These are phyloP conservation scores for Calycina herbarum DNA, from an alignment of 2,329 filamentous ascomycete species.

Conservation along the genomic window DNA sequence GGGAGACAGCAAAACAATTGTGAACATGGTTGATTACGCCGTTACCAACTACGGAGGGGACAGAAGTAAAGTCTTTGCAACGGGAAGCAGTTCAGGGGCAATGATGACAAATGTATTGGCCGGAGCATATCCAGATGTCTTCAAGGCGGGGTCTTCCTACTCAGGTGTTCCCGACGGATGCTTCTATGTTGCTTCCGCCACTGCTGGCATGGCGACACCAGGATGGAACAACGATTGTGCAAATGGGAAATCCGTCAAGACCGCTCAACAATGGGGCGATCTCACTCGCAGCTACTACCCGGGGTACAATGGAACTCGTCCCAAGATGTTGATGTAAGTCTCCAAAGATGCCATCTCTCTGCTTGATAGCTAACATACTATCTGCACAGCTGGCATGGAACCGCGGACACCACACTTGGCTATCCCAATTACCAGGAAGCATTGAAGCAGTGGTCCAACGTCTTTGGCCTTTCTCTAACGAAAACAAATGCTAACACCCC, in stretches of 20 bases:
- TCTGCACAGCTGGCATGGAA: constrained; percentile 34
- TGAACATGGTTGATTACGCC: constrained; percentile 59
- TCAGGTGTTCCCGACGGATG: constrained; percentile 46
- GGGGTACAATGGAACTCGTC: constrained; percentile 12
- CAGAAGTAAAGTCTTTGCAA: constrained; percentile 52
- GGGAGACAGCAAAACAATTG: constrained; percentile 56
- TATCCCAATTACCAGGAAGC: constrained; percentile 45
- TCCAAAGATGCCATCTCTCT: neutral
- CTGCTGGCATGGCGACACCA: constrained; percentile 37
- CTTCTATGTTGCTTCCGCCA: constrained; percentile 39
- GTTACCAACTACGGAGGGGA: constrained; percentile 54
- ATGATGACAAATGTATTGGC: constrained; percentile 50
- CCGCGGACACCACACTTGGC: constrained; percentile 41
- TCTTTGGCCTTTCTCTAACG: constrained; percentile 39
- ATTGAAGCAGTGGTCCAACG: constrained; percentile 49
- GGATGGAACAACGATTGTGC: constrained; percentile 55
- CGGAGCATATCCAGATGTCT: constrained; percentile 44
- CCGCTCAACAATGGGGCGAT: constrained; percentile 18
- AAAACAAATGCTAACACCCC: constrained; percentile 35
- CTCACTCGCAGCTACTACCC: constrained; percentile 16
- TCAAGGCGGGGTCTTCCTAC: constrained; percentile 45
- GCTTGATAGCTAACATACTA: neutral
- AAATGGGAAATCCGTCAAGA: constrained; percentile 15
- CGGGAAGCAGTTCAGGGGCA: constrained; percentile 47
- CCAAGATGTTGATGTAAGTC: constrained; percentile 17